These are phyloP conservation scores for Solanum medicagineum DNA, from an alignment of 257 asterid species.

Conservation along the genomic window DNA sequence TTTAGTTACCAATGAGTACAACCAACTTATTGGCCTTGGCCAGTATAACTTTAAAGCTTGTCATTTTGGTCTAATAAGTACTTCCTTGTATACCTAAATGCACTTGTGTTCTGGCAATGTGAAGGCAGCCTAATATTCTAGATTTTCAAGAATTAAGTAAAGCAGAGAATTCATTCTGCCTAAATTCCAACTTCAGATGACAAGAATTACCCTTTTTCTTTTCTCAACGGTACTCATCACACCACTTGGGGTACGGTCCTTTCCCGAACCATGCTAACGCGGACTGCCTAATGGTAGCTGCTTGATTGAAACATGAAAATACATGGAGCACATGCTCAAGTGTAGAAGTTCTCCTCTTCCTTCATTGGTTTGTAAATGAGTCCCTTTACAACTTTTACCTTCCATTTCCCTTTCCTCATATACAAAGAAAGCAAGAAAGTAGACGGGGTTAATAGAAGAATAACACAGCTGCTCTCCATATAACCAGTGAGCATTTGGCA, in stretches of 20 bases:
- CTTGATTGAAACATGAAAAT: too few relatives aligned
- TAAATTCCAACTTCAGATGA: not conserved
- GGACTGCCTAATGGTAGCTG: too few relatives aligned
- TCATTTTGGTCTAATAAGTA: not conserved
- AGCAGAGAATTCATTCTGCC: not conserved
- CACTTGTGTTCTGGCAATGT: not conserved
- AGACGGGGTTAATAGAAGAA: not conserved
- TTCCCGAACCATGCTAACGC: not conserved
- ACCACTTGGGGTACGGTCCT: not conserved
- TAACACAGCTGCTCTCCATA: not conserved
- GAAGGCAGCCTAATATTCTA: not conserved
- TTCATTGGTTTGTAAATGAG: not conserved
- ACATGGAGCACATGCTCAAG: too few relatives aligned
- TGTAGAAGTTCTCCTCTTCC: too few relatives aligned
- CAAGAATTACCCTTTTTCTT: not conserved
- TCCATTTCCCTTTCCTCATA: not conserved
- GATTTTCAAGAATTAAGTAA: not conserved
- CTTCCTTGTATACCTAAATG: not conserved
- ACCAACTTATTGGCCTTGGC: not conserved
- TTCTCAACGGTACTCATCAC: not conserved
- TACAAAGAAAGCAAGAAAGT: not conserved
- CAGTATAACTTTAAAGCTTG: not conserved
- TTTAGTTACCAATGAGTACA: not conserved
- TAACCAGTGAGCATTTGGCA: not conserved
- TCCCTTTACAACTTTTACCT: not conserved